phyloP scores from a whole-genome alignment of 371 early-diverging fungal species.

The Catenaria anguillulae region DNA sequence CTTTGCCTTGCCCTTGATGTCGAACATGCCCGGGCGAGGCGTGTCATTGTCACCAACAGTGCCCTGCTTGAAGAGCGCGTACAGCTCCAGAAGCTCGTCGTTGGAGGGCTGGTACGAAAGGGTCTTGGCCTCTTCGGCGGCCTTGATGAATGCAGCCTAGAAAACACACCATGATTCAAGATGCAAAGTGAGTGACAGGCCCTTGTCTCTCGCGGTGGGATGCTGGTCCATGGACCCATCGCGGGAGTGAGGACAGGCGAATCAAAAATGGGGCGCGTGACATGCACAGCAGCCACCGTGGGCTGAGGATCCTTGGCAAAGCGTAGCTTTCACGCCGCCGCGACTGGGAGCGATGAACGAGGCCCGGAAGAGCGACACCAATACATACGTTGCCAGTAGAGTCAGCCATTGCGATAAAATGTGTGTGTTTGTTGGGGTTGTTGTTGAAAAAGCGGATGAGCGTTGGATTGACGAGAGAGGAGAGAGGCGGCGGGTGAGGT shows the following conservation, averaged over 20 bases:
- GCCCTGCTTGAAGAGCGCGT: conserved; percentile 72
- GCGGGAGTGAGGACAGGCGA: no score
- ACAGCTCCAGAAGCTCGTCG: conserved; percentile 54
- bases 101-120: conserved; percentile 41
- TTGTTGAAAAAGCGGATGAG: no score
- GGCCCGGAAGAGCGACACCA: not conserved
- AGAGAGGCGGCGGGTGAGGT: no score
- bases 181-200: not conserved
- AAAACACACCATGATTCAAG: not conserved
- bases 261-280: no score
- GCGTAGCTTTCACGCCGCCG: no score
- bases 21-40: conserved; percentile 44
- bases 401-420: not conserved
- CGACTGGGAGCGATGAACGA: no score
- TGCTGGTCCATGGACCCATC: no score
- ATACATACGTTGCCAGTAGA: not conserved
- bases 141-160: conserved; percentile 32
- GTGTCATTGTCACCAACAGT: conserved; percentile 57
- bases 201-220: no score
- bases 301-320: no score
- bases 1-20: conserved; percentile 56
- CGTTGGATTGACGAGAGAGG: no score
- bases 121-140: conserved; percentile 41
- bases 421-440: no score
- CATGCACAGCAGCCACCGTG: no score